Percentiles rank a stretch among this genome's conserved stretches.
These are phyloP conservation scores for Mortierella claussenii DNA, from an alignment of 192 early-diverging fungal genomes.

Conservation along the genomic window DNA sequence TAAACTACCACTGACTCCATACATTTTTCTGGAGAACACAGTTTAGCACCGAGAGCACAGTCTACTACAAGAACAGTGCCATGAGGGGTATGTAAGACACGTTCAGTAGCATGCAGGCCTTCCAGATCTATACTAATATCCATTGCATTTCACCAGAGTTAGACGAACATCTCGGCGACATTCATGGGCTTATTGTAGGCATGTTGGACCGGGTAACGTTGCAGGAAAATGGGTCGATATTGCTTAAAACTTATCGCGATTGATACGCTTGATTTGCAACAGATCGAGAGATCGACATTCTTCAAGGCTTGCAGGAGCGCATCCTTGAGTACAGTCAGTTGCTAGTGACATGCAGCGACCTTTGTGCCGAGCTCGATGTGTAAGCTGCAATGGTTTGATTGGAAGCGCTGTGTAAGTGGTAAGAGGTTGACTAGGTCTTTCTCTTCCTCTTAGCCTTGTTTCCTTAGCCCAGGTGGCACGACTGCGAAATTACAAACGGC, in stretches of 20 bases:
- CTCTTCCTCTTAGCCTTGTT: conserved; percentile 71
- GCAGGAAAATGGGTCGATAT: neutral
- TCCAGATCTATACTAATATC: no score
- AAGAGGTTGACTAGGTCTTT: no score
- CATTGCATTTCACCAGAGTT: conserved; percentile 71
- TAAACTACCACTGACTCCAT: neutral
- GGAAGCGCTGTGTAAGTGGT: no score
- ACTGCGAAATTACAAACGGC: conserved; percentile 63
- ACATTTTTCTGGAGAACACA: conserved; percentile 36
- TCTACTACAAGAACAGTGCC: conserved; percentile 77
- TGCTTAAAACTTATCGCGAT: neutral
- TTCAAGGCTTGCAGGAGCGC: conserved; percentile 75
- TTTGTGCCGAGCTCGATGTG: conserved; percentile 79
- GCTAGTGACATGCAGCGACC: conserved; percentile 51
- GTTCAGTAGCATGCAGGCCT: no score
- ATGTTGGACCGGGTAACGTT: conserved; percentile 3
- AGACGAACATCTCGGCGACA: conserved; percentile 84
- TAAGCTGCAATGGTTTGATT: no score
- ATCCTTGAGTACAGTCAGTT: conserved; percentile 54
- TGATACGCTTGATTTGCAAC: neutral
- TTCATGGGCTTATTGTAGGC: conserved; percentile 84
- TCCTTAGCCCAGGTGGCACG: conserved; percentile 70
- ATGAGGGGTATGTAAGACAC: conserved; percentile 62
- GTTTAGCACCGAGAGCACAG: conserved; percentile 72
- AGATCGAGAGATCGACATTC: conserved; percentile 87